Evolutionary conservation across 192 early-diverging fungal species (phyloP), one percentile per base, ranked within the genome.

Genomic region (Coemansia sp.): DNA sequence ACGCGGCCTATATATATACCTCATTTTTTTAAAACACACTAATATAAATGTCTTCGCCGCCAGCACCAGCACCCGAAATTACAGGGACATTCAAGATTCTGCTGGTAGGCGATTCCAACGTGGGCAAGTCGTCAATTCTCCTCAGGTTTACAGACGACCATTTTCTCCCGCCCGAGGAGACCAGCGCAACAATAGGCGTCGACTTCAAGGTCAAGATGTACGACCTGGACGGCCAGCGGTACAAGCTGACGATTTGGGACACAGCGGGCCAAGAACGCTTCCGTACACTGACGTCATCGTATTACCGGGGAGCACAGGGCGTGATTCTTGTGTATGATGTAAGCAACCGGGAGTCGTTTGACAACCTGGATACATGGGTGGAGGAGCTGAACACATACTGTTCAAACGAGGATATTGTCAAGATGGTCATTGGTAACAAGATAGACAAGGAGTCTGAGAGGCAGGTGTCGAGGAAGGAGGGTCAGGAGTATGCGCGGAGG

Each of bases 211-310:
- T 97, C 56, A 96, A 93, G 66, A 87, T 91, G 66, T 85, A 93
- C 59, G 86, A 90, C 48, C 80, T 96, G 12, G 91, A 97, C 60
- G 89, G 85, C 66, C 85, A 91, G 55, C 88, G 87, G 65, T 99
- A 96, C 83, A 99, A 99, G 76, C 85, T 99, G 61, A 95, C 94
- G 2, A 96, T 99, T 22, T 83, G 94, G 97, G 97, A 99, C 73
- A 99, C 97, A 2, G 97, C 97, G 11, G 97, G 97, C 42, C 97
- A 99, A 76, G 97, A 99, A 80, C 88, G 97, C 32, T 99, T 98
- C 82, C 77, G 97, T 48, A 98, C 97, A 1, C 81, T 99, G 57
- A 99, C 97, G 22, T 96, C 94, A 18, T 92, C 92, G 30, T 99
- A 98, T 76, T 99, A 99, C 69, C 88, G 96, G 38, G 96, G 96